A percentile compares a stretch with the other conserved stretches of the same genome.
phyloP scores from a whole-genome alignment of 768 basidiomycete species.

The Tricholomella constricta region DNA sequence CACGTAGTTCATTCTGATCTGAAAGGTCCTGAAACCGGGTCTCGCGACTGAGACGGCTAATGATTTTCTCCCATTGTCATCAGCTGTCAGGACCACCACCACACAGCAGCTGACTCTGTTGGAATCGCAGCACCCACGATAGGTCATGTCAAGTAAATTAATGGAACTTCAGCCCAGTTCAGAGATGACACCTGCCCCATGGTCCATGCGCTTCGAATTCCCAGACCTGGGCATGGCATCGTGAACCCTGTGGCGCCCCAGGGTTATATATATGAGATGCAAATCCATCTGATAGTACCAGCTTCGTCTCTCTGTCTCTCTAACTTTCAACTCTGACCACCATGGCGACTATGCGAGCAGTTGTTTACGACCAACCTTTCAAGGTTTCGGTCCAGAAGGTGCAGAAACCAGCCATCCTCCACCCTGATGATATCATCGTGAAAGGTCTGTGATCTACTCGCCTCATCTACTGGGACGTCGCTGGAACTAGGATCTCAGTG shows the following conservation, averaged over 20 bases:
- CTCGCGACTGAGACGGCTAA: too few species aligned
- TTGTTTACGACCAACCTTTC: conserved; percentile 56
- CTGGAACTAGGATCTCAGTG: conserved; percentile 29
- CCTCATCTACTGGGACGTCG: not conserved
- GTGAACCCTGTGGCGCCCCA: not conserved
- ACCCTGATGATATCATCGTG: conserved; percentile 57
- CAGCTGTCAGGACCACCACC: not conserved
- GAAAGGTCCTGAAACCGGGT: too few species aligned
- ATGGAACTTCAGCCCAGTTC: too few species aligned
- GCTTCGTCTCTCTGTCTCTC: not conserved
- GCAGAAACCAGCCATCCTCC: conserved; percentile 46
- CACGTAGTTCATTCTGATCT: too few species aligned
- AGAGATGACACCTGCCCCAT: not conserved
- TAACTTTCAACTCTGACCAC: not conserved
- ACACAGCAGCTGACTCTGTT: conserved; percentile 2
- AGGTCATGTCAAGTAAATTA: not conserved
- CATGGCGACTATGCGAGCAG: conserved; percentile 45
- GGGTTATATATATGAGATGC: not conserved
- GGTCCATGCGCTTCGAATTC: not conserved
- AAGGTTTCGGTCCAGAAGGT: conserved; percentile 47
- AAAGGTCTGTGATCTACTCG: conserved; percentile 30
- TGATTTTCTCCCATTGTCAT: not conserved
- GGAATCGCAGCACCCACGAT: not conserved
- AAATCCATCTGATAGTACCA: not conserved
- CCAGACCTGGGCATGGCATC: not conserved